Percentiles rank a stretch among this genome's conserved stretches.
These are phyloP conservation scores for Candida khao-thaluensis DNA, from an alignment of 805 yeast species.

Conservation along the genomic window DNA sequence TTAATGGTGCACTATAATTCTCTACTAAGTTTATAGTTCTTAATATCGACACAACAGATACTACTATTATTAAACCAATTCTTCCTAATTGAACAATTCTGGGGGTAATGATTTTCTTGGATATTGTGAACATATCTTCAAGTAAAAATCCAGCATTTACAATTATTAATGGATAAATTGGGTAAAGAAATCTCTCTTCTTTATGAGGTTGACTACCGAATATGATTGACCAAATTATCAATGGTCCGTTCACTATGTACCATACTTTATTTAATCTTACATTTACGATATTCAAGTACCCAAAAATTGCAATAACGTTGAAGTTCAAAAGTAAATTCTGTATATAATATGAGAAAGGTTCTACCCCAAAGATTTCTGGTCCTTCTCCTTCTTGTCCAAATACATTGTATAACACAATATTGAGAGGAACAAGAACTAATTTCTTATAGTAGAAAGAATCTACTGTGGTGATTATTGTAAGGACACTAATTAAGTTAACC, in stretches of 20 bases:
- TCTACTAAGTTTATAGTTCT: constrained; percentile 59
- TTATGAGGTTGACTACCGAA: constrained; percentile 83
- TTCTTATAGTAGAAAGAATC: constrained; percentile 66
- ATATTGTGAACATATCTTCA: not conserved
- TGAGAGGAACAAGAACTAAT: constrained; percentile 69
- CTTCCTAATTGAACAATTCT: constrained; percentile 13
- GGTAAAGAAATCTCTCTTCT: constrained; percentile 89
- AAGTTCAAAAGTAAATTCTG: constrained; percentile 73
- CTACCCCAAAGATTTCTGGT: constrained; percentile 88
- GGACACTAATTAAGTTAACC: constrained; percentile 18
- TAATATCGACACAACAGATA: constrained; percentile 28
- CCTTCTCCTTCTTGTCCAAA: constrained; percentile 67
- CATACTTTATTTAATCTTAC: constrained; percentile 15
- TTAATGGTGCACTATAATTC: constrained; percentile 74
- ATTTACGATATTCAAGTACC: constrained; percentile 31
- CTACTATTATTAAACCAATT: not conserved
- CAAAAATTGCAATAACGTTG: constrained; percentile 51
- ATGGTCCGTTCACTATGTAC: constrained; percentile 39
- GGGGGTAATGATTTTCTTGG: not conserved
- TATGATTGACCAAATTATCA: constrained; percentile 63
- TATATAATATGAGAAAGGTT: constrained; percentile 71
- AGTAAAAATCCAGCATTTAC: constrained; percentile 51
- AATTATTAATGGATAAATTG: constrained; percentile 70
- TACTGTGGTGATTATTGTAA: constrained; percentile 32
- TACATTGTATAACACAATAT: constrained; percentile 82